Percentiles rank a stretch among this genome's conserved stretches.
phyloP scores from a whole-genome alignment of 352 stramenopile species.

The Elongisporangium prolatum region DNA sequence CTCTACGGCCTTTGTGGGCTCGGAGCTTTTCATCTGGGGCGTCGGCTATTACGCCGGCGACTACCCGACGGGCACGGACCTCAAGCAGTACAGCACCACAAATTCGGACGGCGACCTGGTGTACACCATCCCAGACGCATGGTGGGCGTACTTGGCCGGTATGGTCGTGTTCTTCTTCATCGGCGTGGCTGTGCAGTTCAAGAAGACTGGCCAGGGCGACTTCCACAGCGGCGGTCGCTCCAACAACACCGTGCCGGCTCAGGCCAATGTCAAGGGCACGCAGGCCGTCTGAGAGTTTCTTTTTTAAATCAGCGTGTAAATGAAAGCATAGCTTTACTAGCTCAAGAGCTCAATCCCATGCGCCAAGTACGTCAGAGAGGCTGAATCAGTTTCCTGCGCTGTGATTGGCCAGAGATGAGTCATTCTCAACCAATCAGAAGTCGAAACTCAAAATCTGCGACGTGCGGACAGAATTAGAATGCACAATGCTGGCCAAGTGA shows the following conservation, averaged over 20 bases:
- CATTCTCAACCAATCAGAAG: background rate
- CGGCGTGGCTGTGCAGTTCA: slow-evolving; percentile 55
- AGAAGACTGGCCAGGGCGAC: slow-evolving; percentile 50
- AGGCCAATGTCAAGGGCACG: background rate
- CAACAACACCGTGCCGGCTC: background rate
- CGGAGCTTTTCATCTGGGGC: slow-evolving; percentile 34
- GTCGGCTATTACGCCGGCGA: slow-evolving; percentile 51
- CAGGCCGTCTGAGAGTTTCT: background rate
- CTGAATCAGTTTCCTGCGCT: background rate
- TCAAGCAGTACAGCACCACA: slow-evolving; percentile 29
- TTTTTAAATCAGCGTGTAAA: background rate
- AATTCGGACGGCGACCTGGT: slow-evolving; percentile 30
- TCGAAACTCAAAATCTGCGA: background rate
- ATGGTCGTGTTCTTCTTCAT: slow-evolving; percentile 53
- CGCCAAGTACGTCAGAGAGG: too few relatives aligned
- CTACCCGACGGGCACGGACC: slow-evolving; percentile 49
- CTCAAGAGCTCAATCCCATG: background rate
- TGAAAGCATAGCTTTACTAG: background rate
- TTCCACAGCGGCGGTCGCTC: slow-evolving; percentile 24
- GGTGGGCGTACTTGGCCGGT: slow-evolving; percentile 71
- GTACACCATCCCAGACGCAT: slow-evolving; percentile 61
- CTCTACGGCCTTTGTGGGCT: slow-evolving; percentile 43
- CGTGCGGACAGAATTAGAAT: background rate
- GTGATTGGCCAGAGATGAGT: background rate
- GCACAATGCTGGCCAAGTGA: too few relatives aligned